A percentile compares a stretch with the other conserved stretches of the same genome.
Evolutionary conservation across 495 filamentous ascomycete genomes (phyloP).

Genomic region (Cercophora scortea): DNA sequence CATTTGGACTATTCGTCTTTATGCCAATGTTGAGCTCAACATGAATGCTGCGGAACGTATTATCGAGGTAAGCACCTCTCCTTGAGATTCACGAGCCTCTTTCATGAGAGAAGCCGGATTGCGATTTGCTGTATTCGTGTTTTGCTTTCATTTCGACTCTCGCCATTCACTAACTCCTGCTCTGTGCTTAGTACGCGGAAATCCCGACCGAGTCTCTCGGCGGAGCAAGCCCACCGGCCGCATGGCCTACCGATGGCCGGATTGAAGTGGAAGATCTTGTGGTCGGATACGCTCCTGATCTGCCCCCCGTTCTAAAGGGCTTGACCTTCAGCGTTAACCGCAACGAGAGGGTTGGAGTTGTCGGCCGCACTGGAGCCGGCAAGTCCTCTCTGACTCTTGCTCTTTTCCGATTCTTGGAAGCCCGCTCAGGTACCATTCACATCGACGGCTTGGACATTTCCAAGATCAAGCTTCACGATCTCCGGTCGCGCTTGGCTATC

Average conservation of each 20-base stretch:
- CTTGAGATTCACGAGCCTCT: too few relatives aligned
- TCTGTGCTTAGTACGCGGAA: slow-evolving; percentile 46
- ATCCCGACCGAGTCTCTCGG: slow-evolving; percentile 60
- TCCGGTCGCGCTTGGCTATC: slow-evolving; percentile 69
- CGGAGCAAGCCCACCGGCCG: slow-evolving; percentile 56
- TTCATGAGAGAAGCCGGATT: too few relatives aligned
- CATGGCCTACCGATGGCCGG: slow-evolving; percentile 71
- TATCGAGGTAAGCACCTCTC: slow-evolving; percentile 42
- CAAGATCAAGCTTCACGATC: slow-evolving; percentile 62
- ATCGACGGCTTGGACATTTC: slow-evolving; percentile 75
- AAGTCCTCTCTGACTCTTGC: slow-evolving; percentile 80
- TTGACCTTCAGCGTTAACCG: slow-evolving; percentile 61
- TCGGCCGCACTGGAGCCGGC: slow-evolving; percentile 80
- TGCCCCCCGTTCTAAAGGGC: slow-evolving; percentile 68
- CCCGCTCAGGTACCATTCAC: slow-evolving; percentile 57
- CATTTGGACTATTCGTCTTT: slow-evolving; percentile 53
- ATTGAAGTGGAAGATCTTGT: slow-evolving; percentile 67
- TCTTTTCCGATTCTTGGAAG: slow-evolving; percentile 76
- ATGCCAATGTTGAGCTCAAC: slow-evolving; percentile 61
- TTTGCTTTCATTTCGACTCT: too few relatives aligned
- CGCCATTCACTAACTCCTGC: not conserved
- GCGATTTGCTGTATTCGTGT: too few relatives aligned
- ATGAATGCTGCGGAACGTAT: slow-evolving; percentile 85
- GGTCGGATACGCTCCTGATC: slow-evolving; percentile 67
- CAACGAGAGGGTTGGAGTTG: slow-evolving; percentile 73